Conservation (phyloP, 108 stramenopile species). For the Skeletonema menzelii region DNA sequence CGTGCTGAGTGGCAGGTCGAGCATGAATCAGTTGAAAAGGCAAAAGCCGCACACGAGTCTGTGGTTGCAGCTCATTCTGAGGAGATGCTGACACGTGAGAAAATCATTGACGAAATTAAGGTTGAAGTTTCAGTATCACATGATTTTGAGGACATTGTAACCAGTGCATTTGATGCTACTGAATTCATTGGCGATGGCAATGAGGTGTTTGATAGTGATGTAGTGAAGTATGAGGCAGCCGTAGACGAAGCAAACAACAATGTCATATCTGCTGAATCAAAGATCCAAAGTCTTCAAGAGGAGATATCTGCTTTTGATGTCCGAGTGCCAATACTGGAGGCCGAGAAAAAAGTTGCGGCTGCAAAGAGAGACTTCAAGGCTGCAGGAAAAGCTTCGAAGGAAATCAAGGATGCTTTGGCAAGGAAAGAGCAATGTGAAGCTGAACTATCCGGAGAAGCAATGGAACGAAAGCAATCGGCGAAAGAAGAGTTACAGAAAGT, state of each 20-base stretch:
- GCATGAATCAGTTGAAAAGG: conserved; percentile 49
- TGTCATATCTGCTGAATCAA: conserved; percentile 48
- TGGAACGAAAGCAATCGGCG: conserved; percentile 47
- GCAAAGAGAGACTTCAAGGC: conserved; percentile 83
- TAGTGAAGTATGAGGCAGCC: conserved; percentile 77
- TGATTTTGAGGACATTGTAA: conserved; percentile 61
- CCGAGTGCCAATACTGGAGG: conserved; percentile 72
- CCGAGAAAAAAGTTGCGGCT: conserved; percentile 72
- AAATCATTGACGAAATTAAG: conserved; percentile 54
- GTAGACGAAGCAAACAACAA: conserved; percentile 65
- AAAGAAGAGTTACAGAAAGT: conserved; percentile 50
- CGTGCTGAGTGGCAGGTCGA: conserved; percentile 81
- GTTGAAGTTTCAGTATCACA: conserved; percentile 58
- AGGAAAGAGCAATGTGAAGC: conserved; percentile 65
- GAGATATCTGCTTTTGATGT: conserved; percentile 54
- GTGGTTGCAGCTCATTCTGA: conserved; percentile 77
- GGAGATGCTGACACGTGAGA: conserved; percentile 61
- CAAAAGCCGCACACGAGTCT: conserved; percentile 68
- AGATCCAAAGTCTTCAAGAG: conserved; percentile 48
- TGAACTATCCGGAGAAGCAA: conserved; percentile 63
- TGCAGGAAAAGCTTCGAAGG: conserved; percentile 82
- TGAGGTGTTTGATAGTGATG: conserved; percentile 57
- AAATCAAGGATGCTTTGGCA: conserved; percentile 77
- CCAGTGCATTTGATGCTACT: conserved; percentile 50
- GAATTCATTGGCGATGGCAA: conserved; percentile 32